phyloP scores from a whole-genome alignment of 179 eudicot species.

The Silene coronaria region DNA sequence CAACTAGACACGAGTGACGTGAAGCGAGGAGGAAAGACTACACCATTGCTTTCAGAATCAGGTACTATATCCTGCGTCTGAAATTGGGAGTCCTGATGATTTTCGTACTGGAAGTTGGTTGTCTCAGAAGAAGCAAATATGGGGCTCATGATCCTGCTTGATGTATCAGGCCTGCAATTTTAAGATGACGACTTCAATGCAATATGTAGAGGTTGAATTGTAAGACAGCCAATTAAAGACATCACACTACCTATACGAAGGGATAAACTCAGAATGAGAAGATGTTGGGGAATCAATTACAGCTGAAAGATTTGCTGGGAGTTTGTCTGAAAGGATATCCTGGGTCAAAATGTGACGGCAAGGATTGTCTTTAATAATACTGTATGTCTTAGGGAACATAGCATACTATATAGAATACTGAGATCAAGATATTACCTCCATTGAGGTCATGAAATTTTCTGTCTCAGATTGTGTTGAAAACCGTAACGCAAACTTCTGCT shows the following conservation, averaged over 20 bases:
- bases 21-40: conserved; percentile 67
- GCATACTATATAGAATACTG: background rate
- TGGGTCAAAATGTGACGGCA: conserved; percentile 23
- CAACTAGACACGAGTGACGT: conserved; percentile 57
- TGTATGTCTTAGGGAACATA: no score
- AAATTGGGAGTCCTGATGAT: conserved; percentile 24
- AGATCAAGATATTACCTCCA: conserved; percentile 47
- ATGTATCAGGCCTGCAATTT: conserved; percentile 39
- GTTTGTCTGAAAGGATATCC: conserved; percentile 42
- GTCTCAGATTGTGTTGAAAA: conserved; percentile 40
- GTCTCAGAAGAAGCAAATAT: conserved; percentile 25
- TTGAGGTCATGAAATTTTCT: conserved; percentile 38
- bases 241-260: conserved; percentile 32
- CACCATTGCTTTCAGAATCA: conserved; percentile 32
- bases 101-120: conserved; percentile 26
- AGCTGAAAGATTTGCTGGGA: conserved; percentile 8
- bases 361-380: background rate
- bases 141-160: conserved; percentile 27
- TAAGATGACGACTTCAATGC: background rate
- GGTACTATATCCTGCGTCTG: conserved; percentile 19
- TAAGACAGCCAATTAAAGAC: conserved; percentile 2
- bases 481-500: conserved; percentile 74
- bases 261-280: conserved; percentile 48
- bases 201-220: background rate
- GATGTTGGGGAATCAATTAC: conserved; percentile 37